phyloP scores from a whole-genome alignment of 495 filamentous ascomycete species.

The Jackrogersella multiformis region DNA sequence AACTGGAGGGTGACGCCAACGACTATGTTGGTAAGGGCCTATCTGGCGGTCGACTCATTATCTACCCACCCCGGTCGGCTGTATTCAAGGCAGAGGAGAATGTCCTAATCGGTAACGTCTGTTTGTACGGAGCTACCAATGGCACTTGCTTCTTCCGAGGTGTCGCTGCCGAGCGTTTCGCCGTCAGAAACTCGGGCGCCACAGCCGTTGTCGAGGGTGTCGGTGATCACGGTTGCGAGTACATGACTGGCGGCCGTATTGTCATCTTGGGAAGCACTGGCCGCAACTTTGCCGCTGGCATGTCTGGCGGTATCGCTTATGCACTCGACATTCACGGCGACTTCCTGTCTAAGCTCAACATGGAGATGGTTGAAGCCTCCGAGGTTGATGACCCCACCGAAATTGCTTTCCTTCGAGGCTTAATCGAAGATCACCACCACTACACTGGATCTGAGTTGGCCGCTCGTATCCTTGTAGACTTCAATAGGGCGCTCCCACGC shows the following conservation, averaged over 20 bases:
- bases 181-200: slow-evolving; percentile 96
- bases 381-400: slow-evolving; percentile 87
- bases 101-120: slow-evolving; percentile 94
- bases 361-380: slow-evolving; percentile 97
- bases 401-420: slow-evolving; percentile 90
- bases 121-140: slow-evolving; percentile 93
- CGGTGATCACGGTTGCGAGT: slow-evolving; percentile 98
- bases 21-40: slow-evolving; percentile 99
- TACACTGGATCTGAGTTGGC: slow-evolving; percentile 98
- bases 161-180: slow-evolving; percentile 96
- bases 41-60: slow-evolving; percentile 92
- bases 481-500: slow-evolving; percentile 88
- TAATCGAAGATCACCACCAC: slow-evolving; percentile 98
- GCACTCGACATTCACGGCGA: slow-evolving; percentile 92
- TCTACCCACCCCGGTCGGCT: slow-evolving; percentile 93
- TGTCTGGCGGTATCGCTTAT: slow-evolving; percentile 99
- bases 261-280: slow-evolving; percentile 90
- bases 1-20: slow-evolving; percentile 97
- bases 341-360: slow-evolving; percentile 95
- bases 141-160: slow-evolving; percentile 98
- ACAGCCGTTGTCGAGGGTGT: slow-evolving; percentile 97
- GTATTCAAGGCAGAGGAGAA: slow-evolving; percentile 99
- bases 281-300: slow-evolving; percentile 99
- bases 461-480: slow-evolving; percentile 95
- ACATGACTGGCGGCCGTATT: slow-evolving; percentile 98